Base-by-base conservation (phyloP, 2,329 filamentous ascomycete genomes). In the Verticillium nonalfalfae region DNA sequence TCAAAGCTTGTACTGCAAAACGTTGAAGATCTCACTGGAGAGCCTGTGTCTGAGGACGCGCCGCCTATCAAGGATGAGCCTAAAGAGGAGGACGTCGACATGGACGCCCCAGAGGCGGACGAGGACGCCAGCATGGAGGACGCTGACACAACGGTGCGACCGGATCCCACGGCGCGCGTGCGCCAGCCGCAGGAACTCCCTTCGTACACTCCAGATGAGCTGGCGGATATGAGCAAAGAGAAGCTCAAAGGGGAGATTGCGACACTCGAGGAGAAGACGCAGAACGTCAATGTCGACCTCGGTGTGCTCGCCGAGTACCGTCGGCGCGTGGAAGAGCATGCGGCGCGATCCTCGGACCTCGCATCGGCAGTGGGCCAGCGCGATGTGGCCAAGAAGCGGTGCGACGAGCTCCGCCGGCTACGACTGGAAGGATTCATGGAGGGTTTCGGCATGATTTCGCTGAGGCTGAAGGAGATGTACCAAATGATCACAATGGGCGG, bases 401-500 rank as follows among this genome's bases (percentile, higher is more conserved):
- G 93, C 68, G 94, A 98, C 70, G 93, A 97, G 67, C 86, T 99
- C 59, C 90, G 95, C 13, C 90, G 92, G 14, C 81, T 97, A 58
- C 91, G 95, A 35, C 82, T 98, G 7, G 94, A 97, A 69, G 94
- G 95, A 39, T 99, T 99, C 83, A 98, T 98, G 93, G 92, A 96
- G 72, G 95, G 96, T 45, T 98, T 99, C 79, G 90, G 89, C 70
- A 90, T 87, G 65, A 99, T 99, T 75, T 98, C 94, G 1, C 82
- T 97, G 31, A 90, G 94, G 1, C 82, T 99, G 56, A 99, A 99
- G 80, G 95, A 99, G 72, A 99, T 99, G 95, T 99, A 99, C 78
- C 95, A 99, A 74, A 97, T 99, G 93, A 99, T 99, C 74, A 99
- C 95, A 26, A 98, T 99, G 93, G 95, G 95, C 64, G 95, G 95